Evolutionary conservation across 352 stramenopile genomes (phyloP), one percentile per base, ranked within the genome.

Genomic region (Thalassiosira mediterranea): DNA sequence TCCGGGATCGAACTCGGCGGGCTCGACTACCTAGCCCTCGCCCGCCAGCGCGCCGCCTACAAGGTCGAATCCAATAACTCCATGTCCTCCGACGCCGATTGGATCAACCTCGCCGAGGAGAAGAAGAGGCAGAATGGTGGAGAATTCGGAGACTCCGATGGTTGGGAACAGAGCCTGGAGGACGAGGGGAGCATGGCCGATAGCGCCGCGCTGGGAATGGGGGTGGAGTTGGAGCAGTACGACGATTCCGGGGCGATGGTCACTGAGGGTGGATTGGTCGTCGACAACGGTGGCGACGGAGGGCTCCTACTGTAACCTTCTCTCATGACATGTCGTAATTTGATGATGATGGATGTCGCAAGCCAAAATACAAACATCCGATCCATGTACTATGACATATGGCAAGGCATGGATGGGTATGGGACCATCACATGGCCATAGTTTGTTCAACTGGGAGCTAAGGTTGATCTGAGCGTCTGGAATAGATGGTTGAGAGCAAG

Each of bases 1-100:
- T 53, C 62, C 17, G 68, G 69, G 47, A 60, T 69, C 54, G 60
- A 59, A 7, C 61, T 49, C 3, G 63, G 57, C 17, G 75, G 76
- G 47, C 56, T 81, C 13, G 81, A 86, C 47, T 88, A 76, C 65
- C 58, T 88, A 5, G 75, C 77, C 17, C 29, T 71, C 7, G 77
- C 81, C 17, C 49, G 71, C 44, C 62, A 75, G 62, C 59, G 81
- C 48, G 72, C 81, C 0, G 56, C 62, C 26, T 64, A 75, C 25
- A 25, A 60, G 46, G n/a, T 47, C 4, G 61, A 79, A 71, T 84
- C 73, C 2, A 53, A 62, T 4, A 84, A 88, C 44, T 64, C 32
- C 23, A 17, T 38, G 3, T 72, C 72, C 0, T 59, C 48, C 0
- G 81, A 86, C 23, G 66, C 59, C 3, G 81, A 88, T 59, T 88